Conservation (phyloP, 805 yeast species). For the Metschnikowia gelsemii region DNA sequence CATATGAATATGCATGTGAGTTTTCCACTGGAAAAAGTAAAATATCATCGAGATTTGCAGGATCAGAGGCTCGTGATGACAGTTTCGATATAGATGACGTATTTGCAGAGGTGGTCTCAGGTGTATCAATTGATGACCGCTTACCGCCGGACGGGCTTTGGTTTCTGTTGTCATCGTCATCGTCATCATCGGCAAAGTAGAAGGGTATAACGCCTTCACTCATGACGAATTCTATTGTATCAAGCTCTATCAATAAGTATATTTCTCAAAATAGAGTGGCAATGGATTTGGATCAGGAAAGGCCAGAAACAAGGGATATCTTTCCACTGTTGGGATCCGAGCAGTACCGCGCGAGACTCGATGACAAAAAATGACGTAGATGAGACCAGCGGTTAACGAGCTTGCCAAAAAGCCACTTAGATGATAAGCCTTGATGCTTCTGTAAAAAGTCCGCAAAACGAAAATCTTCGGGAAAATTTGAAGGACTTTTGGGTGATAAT, state of each 20-base stretch:
- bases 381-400: no score
- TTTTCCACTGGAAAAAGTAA: conserved; percentile 73
- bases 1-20: conserved; percentile 81
- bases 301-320: no score
- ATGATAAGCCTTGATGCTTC: no score
- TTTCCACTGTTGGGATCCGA: no score
- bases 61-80: conserved; percentile 11
- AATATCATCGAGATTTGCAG: conserved; percentile 36
- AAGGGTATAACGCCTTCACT: conserved; percentile 6
- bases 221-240: neutral
- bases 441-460: no score
- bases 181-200: conserved; percentile 21
- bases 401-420: no score
- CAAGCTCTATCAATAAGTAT: neutral
- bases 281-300: no score
- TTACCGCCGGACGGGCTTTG: neutral
- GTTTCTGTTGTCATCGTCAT: conserved; percentile 17
- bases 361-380: no score
- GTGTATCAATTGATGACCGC: neutral
- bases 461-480: no score
- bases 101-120: neutral
- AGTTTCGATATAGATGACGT: conserved; percentile 3
- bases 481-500: no score
- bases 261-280: no score
- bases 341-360: no score